Percentiles rank a stretch among this genome's conserved stretches.
These are phyloP conservation scores for Termitomyces eurrhizus DNA, from an alignment of 768 basidiomycete species.

Conservation along the genomic window DNA sequence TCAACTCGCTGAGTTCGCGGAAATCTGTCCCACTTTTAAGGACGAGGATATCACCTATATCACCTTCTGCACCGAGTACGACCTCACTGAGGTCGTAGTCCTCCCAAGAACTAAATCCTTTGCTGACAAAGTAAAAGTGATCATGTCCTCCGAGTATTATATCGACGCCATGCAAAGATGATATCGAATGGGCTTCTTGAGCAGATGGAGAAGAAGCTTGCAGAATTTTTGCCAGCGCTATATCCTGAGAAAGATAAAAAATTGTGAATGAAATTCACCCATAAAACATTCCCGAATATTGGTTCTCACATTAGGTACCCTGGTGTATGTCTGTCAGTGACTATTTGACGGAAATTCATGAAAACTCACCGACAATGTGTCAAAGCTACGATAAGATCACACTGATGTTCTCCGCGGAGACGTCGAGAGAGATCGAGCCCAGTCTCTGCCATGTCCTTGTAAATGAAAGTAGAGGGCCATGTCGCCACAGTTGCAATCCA, in stretches of 20 bases:
- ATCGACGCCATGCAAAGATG: conserved; percentile 70
- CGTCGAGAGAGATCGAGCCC: conserved; percentile 68
- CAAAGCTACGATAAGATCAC: conserved; percentile 82
- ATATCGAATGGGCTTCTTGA: conserved; percentile 40
- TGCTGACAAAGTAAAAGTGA: conserved; percentile 74
- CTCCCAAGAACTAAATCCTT: conserved; percentile 65
- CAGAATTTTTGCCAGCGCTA: conserved; percentile 63
- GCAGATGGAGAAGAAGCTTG: conserved; percentile 54
- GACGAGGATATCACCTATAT: conserved; percentile 65
- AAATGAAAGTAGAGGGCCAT: conserved; percentile 80
- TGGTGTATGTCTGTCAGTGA: conserved; percentile 11
- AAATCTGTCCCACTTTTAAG: conserved; percentile 92
- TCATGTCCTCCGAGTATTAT: conserved; percentile 88
- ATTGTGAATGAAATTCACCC: neutral
- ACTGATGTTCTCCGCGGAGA: conserved; percentile 68
- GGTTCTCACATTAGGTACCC: conserved; percentile 43
- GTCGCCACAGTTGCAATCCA: conserved; percentile 88
- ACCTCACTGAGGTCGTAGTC: conserved; percentile 48
- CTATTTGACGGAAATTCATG: neutral
- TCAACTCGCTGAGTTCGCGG: conserved; percentile 76
- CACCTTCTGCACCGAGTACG: conserved; percentile 67
- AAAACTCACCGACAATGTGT: conserved; percentile 70
- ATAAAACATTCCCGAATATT: neutral
- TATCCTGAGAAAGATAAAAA: conserved; percentile 44
- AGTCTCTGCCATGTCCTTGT: conserved; percentile 69